Base-by-base conservation (phyloP, 306 rosid species). In the Aeschynomene evenia region DNA sequence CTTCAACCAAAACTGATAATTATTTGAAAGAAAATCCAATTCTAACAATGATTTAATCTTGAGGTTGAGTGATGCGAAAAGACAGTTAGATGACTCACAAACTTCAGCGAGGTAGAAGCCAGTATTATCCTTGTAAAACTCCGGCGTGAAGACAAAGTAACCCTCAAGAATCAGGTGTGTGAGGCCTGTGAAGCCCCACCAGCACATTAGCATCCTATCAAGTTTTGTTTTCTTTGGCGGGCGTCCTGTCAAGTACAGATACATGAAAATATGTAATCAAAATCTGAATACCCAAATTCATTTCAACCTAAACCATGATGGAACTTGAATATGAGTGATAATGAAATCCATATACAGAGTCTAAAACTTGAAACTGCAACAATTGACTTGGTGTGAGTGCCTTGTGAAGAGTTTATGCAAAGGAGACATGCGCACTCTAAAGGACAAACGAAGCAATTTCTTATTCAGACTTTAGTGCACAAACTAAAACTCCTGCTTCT, bases 171-270 rank as follows among this genome's bases (percentile, higher is more conserved):
- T 64, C 49, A 80, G 13, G 78, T 94, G 95, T 6, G 96, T 90
- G 79, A 94, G 91, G 70, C 97, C 99, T 1, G 97, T 91, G 79
- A 95, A 95, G 10, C 82, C 84, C 99, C 96, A 95, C 99, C 97
- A 95, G 80, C 96, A 85, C 95, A 95, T 91, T 9, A 95, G 80
- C 88, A 83, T 28, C 59, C 96, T 85, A 19, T 95, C 97, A 52
- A 83, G 31, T 81, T 76, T 91, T 21, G 86, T 37, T 63, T 23
- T 84, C 84, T 83, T 94, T 28, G 70, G 70, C 18, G 75, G 40
- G 51, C 92, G 65, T 64, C 96, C 97, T 95, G 82, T 48, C 8
- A 36, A 63, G 71, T 39, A 50, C 33, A 52, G 29, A 63, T 43
- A 23, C 36, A 74, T 4, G 23, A 5, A 33, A 55, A 23, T 31